Evolutionary conservation across 2,329 filamentous ascomycete genomes (phyloP), one percentile per base, ranked within the genome.

Genomic region (Lachnellula suecica): DNA sequence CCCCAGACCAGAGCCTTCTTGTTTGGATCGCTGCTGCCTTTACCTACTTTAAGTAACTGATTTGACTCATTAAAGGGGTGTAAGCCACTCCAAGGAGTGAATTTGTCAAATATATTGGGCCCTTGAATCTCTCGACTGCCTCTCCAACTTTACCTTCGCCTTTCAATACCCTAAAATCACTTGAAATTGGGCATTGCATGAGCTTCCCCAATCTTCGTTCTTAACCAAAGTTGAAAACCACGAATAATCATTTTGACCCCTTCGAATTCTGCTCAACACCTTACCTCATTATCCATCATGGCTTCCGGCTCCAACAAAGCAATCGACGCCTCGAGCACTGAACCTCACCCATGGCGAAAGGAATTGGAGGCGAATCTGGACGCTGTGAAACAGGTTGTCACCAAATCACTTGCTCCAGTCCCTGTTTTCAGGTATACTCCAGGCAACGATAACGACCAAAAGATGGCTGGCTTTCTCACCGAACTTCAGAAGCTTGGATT

Each of bases 401-500:
- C 68, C 44, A 71, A 71, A 47, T 71, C 74, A 15, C 53, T 72
- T 38, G 66, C 71, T 23, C 72, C 74, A 15, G 56, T 76, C 51
- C 71, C 58, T 3, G 25, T 53, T 8, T 70, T 68, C 2, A 68
- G 70, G 23, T 72, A 75, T 53, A 51, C 71, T 31, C 61, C 66
- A 20, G 31, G 49, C 19, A 64, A 70, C 38, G 61, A 69, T 27
- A 47, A 63, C 27, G 42, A 52, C 19, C 51, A 68, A 34, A 64
- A 60, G 25, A 57, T 63, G 44, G 68, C 69, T 3, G 68, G 70
- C 3, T 44, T 76, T 44, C 63, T 71, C 23, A 44, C 52, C 9
- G 79, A 81, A 56, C 58, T 83, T n/a, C 66, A 64, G 44, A 70
- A 73, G 49, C 58, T 82, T 57, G 76, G 69, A 48, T 69, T 78